phyloP scores from a whole-genome alignment of 345 rosid species.

The Erysimum cheiranthoides region DNA sequence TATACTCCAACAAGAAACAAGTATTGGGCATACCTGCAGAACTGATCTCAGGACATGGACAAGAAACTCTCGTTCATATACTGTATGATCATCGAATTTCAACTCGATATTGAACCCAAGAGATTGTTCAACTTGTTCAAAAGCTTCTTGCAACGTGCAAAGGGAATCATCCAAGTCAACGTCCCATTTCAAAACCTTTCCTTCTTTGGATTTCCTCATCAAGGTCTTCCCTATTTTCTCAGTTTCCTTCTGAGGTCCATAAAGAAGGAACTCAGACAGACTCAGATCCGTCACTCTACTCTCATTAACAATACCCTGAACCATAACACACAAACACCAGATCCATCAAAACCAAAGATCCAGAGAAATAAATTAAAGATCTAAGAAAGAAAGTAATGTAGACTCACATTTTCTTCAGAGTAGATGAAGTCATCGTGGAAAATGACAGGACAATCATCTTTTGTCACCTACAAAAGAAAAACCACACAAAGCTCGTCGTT shows the following conservation, averaged over 20 bases:
- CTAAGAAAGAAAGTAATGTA: neutral
- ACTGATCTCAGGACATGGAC: constrained; percentile 60
- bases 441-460: constrained; percentile 86
- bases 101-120: constrained; percentile 91
- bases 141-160: constrained; percentile 85
- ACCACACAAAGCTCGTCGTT: constrained; percentile 43
- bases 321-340: constrained; percentile 22
- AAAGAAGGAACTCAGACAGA: constrained; percentile 69
- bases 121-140: constrained; percentile 66
- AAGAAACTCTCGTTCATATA: constrained; percentile 69
- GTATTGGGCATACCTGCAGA: constrained; percentile 51
- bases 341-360: constrained; percentile 36
- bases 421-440: constrained; percentile 88
- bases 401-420: constrained; percentile 80
- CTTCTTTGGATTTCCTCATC: constrained; percentile 78
- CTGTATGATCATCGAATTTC: constrained; percentile 77
- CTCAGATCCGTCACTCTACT: constrained; percentile 76
- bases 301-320: constrained; percentile 73
- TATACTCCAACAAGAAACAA: neutral
- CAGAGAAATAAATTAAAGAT: constrained; percentile 24
- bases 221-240: constrained; percentile 61
- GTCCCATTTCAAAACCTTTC: constrained; percentile 68
- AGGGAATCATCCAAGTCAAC: constrained; percentile 80
- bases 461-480: constrained; percentile 88
- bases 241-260: constrained; percentile 78